These are phyloP conservation scores for Thelonectria discophora DNA, from an alignment of 2,329 filamentous ascomycete species.

Conservation along the genomic window DNA sequence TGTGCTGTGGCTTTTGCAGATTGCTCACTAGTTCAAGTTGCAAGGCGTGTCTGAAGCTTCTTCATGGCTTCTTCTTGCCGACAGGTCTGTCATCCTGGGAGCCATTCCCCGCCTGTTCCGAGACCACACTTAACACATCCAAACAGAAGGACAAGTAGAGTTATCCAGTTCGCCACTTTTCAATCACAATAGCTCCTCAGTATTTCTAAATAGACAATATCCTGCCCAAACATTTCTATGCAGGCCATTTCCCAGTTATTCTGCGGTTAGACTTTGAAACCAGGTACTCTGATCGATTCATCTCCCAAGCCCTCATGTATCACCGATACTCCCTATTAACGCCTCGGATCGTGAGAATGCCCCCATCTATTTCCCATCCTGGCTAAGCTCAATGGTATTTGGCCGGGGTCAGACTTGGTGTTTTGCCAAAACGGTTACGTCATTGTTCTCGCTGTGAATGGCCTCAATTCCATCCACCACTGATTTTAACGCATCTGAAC, in stretches of 20 bases:
- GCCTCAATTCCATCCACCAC: too few relatives aligned
- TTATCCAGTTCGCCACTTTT: too few relatives aligned
- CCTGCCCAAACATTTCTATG: too few relatives aligned
- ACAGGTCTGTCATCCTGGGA: not conserved
- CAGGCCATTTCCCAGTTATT: not conserved
- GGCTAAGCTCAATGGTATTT: not conserved
- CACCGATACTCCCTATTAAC: not conserved
- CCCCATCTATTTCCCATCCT: not conserved
- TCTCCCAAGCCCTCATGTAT: not conserved
- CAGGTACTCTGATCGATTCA: not conserved
- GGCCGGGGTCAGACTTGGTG: not conserved
- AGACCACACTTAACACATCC: not conserved
- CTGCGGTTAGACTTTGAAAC: not conserved
- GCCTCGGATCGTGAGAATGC: not conserved
- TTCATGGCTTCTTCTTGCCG: not conserved
- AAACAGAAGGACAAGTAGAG: not conserved
- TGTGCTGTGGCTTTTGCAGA: too few relatives aligned
- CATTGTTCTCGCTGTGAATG: too few relatives aligned
- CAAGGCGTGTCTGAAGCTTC: not conserved
- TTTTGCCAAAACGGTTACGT: too few relatives aligned
- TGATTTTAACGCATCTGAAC: too few relatives aligned
- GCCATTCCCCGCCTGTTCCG: not conserved
- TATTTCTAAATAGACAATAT: too few relatives aligned
- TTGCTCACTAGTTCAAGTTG: too few relatives aligned
- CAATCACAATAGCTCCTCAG: too few relatives aligned